Base-by-base conservation (phyloP, 768 basidiomycete genomes). In the Leccinellum rugosiceps region DNA sequence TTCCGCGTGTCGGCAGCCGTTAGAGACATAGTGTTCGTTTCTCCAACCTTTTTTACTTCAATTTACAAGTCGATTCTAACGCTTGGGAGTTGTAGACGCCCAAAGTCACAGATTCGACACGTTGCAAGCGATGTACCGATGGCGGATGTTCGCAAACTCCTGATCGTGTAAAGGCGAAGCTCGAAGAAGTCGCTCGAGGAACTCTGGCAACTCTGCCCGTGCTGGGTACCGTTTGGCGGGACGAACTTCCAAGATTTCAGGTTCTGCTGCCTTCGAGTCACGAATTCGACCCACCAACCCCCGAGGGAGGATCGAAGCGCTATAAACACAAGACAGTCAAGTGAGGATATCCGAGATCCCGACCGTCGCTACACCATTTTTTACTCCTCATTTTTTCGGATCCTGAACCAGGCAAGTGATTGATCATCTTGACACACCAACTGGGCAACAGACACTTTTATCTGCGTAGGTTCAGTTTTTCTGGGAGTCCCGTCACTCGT, bases 151-250 rank as follows among this genome's bases (percentile, higher is more conserved):
- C 43, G 5, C 28, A 48, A 15, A 7, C 0, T 7, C n/a, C 11
- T 43, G 11, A 13, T 19, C 19, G 4, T 43, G 41, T 19, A 43
- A 43, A 11, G 41, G 41, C 19, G 19, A 19, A 43, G 41, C 19
- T 43, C 41, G 41, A 43, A 43, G 41, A 13, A 43, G 41, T 43
- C 10, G 6, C n/a, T 19, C n/a, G 19, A 19, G 19, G 41, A 6
- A 63, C 61, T 31, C 60, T 55, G 31, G 50, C 61, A 46, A n/a
- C 50, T 19, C 25, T 43, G 4, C 62, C 58, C 7, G 58, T 54
- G 13, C 9, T n/a, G 25, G 11, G 4, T 30, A 4, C n/a, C 13
- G 10, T 11, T 30, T 63, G 47, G 65, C 21, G 44, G 32, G 31
- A 41, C 1, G n/a, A 26, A 3, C 14, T 50, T 38, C 25, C 44